Percentiles rank a stretch among this genome's conserved stretches.
Evolutionary conservation across 2,329 filamentous ascomycete species (phyloP).

Genomic region (Colletotrichum theobromicola): DNA sequence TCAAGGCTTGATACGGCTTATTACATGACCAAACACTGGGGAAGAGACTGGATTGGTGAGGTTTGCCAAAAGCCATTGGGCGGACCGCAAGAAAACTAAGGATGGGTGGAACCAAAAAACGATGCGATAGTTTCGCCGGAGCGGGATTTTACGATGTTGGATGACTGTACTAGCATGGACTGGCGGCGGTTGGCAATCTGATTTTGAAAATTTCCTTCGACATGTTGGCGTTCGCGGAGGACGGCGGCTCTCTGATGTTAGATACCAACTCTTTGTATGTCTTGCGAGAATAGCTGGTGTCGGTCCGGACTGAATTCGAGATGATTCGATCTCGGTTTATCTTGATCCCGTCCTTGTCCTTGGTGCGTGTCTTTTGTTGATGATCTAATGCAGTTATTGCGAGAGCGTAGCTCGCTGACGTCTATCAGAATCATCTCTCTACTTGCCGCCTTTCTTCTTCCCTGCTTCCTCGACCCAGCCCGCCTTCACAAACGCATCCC

Average conservation of each 20-base stretch:
- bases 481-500: slow-evolving; percentile 82
- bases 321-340: neutral
- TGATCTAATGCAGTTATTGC: neutral
- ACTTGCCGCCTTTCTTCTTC: slow-evolving; percentile 46
- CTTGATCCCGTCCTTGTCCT: neutral
- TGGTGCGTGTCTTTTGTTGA: neutral
- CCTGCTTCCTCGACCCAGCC: slow-evolving; percentile 66
- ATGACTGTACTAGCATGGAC: slow-evolving; percentile 15
- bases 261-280: slow-evolving; percentile 21
- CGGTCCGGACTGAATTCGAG: neutral
- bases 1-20: slow-evolving; percentile 29
- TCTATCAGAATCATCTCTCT: neutral
- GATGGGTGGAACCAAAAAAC: neutral
- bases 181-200: slow-evolving; percentile 17
- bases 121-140: neutral
- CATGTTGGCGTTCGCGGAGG: slow-evolving; percentile 16
- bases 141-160: slow-evolving; percentile 1
- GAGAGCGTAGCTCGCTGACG: neutral
- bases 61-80: neutral
- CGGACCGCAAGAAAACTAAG: neutral
- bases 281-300: neutral
- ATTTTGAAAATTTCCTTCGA: neutral
- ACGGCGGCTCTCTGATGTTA: slow-evolving; percentile 14
- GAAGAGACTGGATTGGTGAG: neutral
- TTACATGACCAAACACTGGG: neutral